Percentiles rank a stretch among this genome's conserved stretches.
These are phyloP conservation scores for Lactarius sanguifluus DNA, from an alignment of 768 basidiomycete genomes.

Conservation along the genomic window DNA sequence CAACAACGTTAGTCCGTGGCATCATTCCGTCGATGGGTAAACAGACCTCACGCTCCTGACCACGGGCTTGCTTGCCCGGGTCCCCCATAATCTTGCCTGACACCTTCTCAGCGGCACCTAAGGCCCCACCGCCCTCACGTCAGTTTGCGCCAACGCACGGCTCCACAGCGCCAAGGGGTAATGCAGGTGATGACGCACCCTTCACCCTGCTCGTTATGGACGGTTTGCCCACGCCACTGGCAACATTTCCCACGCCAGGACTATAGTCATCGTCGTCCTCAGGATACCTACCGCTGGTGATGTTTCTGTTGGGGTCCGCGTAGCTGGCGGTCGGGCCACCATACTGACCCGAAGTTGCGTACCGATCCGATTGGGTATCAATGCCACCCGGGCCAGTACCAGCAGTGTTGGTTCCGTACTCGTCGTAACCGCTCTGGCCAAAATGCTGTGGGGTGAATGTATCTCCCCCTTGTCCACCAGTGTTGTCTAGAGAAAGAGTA, in stretches of 20 bases:
- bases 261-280: background rate
- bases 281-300: background rate
- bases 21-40: background rate
- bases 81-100: slow-evolving; percentile 24
- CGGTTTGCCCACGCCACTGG: background rate
- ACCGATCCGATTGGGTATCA: slow-evolving; percentile 1
- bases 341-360: slow-evolving; percentile 4
- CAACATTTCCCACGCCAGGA: no score
- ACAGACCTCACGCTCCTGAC: slow-evolving; percentile 26
- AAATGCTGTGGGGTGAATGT: slow-evolving; percentile 5
- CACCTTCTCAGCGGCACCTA: slow-evolving; percentile 27
- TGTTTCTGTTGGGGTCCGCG: background rate
- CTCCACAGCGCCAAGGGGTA: background rate
- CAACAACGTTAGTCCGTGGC: slow-evolving; percentile 4
- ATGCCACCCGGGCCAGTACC: background rate
- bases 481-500: background rate
- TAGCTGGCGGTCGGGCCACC: background rate
- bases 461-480: background rate
- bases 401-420: background rate
- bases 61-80: slow-evolving; percentile 17
- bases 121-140: slow-evolving; percentile 7
- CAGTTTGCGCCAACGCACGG: slow-evolving; percentile 1
- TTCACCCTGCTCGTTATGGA: slow-evolving; percentile 16
- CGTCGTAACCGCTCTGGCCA: background rate
- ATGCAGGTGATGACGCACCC: slow-evolving; percentile 25